Conservation (phyloP, 2,329 filamentous ascomycete species). For the Corynespora cassiicola region DNA sequence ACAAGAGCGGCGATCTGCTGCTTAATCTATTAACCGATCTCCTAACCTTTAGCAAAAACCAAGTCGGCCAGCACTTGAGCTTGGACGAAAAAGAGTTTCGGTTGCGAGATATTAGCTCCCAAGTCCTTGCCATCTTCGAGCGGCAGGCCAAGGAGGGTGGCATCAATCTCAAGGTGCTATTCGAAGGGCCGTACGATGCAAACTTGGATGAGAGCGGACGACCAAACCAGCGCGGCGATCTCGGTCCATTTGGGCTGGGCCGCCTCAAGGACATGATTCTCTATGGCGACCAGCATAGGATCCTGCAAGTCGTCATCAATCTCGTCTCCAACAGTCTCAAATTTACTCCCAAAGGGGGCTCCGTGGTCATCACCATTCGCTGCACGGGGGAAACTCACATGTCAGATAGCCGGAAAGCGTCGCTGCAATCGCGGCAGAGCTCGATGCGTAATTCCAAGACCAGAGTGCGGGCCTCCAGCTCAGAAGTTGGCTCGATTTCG, state of each 20-base stretch:
- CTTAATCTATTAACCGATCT: conserved; percentile 88
- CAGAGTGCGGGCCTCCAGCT: conserved; percentile 36
- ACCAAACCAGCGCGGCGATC: conserved; percentile 57
- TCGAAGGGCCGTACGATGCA: conserved; percentile 60
- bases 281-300: conserved; percentile 91
- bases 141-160: conserved; percentile 83
- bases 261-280: conserved; percentile 84
- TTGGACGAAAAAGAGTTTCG: conserved; percentile 87
- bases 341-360: conserved; percentile 81
- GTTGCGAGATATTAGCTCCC: conserved; percentile 81
- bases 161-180: conserved; percentile 76
- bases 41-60: conserved; percentile 92
- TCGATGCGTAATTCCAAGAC: conserved; percentile 44
- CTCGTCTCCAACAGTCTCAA: conserved; percentile 91
- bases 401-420: conserved; percentile 52
- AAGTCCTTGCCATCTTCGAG: conserved; percentile 85
- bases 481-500: conserved; percentile 37
- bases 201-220: conserved; percentile 46
- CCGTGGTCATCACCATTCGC: conserved; percentile 76
- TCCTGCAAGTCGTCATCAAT: conserved; percentile 92
- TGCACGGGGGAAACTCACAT: conserved; percentile 68
- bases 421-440: conserved; percentile 51
- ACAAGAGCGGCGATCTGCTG: conserved; percentile 84
- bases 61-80: conserved; percentile 83
- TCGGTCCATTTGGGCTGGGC: conserved; percentile 71